phyloP scores from a whole-genome alignment of 306 rosid species.

The Hylodesmum podocarpum region DNA sequence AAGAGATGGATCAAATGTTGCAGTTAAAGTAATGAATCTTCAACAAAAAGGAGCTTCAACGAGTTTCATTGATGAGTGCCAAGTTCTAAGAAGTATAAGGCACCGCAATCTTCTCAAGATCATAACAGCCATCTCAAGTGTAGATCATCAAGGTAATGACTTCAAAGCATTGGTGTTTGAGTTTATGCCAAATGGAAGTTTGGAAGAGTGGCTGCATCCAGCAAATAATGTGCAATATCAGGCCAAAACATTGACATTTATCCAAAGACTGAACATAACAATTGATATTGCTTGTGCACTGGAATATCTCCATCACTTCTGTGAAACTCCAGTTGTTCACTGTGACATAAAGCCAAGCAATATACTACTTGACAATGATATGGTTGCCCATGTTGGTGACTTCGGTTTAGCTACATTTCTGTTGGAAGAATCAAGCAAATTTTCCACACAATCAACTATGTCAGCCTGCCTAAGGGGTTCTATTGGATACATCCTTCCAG shows the following conservation, averaged over 20 bases:
- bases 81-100: slow-evolving; percentile 29
- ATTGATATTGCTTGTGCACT: slow-evolving; percentile 38
- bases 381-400: slow-evolving; percentile 40
- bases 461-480: slow-evolving; percentile 37
- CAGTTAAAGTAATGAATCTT: slow-evolving; percentile 40
- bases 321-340: slow-evolving; percentile 35
- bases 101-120: slow-evolving; percentile 43
- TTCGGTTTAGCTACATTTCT: slow-evolving; percentile 44
- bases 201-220: slow-evolving; percentile 42
- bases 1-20: slow-evolving; percentile 19
- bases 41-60: slow-evolving; percentile 30
- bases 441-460: background rate
- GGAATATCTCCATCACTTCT: slow-evolving; percentile 29
- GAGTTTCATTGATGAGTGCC: slow-evolving; percentile 33
- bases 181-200: slow-evolving; percentile 31
- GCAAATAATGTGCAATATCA: background rate
- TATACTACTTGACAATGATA: slow-evolving; percentile 35
- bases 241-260: slow-evolving; percentile 21
- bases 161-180: slow-evolving; percentile 39
- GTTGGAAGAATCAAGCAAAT: slow-evolving; percentile 21
- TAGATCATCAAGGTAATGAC: slow-evolving; percentile 44
- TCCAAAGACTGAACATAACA: slow-evolving; percentile 21
- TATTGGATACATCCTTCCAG: slow-evolving; percentile 38
- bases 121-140: slow-evolving; percentile 30
- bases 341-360: slow-evolving; percentile 45